These are phyloP conservation scores for Mycena amicta DNA, from an alignment of 768 basidiomycete species.

Conservation along the genomic window DNA sequence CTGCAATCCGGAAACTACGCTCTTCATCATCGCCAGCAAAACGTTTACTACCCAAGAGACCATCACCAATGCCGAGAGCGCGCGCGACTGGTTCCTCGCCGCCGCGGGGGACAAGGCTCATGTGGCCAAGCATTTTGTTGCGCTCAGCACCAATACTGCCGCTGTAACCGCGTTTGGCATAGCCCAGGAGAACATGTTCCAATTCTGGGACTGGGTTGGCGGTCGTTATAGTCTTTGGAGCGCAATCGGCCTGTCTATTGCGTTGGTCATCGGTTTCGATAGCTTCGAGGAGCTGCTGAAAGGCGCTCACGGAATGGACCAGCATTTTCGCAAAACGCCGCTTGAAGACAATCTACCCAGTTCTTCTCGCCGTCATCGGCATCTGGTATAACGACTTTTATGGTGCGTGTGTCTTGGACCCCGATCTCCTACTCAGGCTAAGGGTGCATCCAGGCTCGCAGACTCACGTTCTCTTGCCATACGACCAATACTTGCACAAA, in stretches of 20 bases:
- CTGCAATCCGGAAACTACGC: constrained; percentile 88
- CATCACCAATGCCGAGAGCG: constrained; percentile 96
- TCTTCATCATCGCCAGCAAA: constrained; percentile 99
- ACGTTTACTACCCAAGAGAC: constrained; percentile 99
- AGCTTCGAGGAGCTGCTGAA: constrained; percentile 88
- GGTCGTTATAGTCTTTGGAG: constrained; percentile 98
- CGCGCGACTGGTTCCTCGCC: constrained; percentile 91
- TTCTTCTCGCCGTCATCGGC: constrained; percentile 85
- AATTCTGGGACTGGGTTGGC: constrained; percentile 99
- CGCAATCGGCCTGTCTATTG: constrained; percentile 95
- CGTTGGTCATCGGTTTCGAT: constrained; percentile 89
- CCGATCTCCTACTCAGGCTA: too few relatives aligned
- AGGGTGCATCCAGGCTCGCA: constrained; percentile 87
- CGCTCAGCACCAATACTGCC: constrained; percentile 93
- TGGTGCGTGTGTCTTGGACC: too few relatives aligned
- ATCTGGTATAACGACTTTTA: constrained; percentile 99
- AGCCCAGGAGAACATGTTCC: constrained; percentile 92
- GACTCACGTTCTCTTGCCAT: constrained; percentile 93
- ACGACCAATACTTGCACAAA: constrained; percentile 99
- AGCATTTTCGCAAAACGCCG: constrained; percentile 89
- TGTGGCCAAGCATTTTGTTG: constrained; percentile 98
- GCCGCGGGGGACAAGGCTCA: constrained; percentile 84
- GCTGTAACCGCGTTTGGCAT: constrained; percentile 96
- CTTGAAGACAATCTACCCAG: constrained; percentile 91
- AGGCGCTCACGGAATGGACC: constrained; percentile 97